Evolutionary conservation across 805 yeast species (phyloP).

Genomic region (Yarrowia sp.): DNA sequence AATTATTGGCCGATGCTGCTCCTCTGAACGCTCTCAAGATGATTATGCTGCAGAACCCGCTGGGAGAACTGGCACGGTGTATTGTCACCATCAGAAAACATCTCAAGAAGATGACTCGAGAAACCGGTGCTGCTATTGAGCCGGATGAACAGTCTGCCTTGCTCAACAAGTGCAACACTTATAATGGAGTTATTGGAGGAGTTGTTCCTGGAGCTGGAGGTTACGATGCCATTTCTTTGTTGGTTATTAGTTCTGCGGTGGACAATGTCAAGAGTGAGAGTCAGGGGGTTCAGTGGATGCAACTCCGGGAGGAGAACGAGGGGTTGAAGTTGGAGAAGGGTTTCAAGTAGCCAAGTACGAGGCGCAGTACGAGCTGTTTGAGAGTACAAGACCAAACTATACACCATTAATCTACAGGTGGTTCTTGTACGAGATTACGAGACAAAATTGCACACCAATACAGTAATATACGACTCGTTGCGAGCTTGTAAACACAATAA

Average conservation of each 20-base stretch:
- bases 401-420: too few species aligned
- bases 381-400: too few species aligned
- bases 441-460: too few species aligned
- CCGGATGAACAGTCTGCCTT: conserved; percentile 72
- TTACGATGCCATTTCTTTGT: conserved; percentile 80
- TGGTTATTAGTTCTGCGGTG: conserved; percentile 52
- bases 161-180: conserved; percentile 50
- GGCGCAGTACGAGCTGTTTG: background rate
- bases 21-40: background rate
- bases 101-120: conserved; percentile 57
- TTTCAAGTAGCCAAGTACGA: conserved; percentile 22
- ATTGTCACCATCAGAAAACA: conserved; percentile 48
- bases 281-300: conserved; percentile 60
- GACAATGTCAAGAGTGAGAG: conserved; percentile 40
- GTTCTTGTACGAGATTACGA: too few species aligned
- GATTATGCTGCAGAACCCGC: background rate
- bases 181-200: conserved; percentile 86
- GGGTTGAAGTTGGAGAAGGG: conserved; percentile 53
- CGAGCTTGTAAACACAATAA: too few species aligned
- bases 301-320: conserved; percentile 55
- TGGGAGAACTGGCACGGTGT: conserved; percentile 3
- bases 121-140: conserved; percentile 82
- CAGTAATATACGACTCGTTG: too few species aligned
- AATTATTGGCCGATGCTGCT: conserved; percentile 23
- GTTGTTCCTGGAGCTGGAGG: conserved; percentile 99